Evolutionary conservation across 176 grass and related monocot genomes (phyloP), one percentile per base, ranked within the genome.

Genomic region (Juncus inflexus): DNA sequence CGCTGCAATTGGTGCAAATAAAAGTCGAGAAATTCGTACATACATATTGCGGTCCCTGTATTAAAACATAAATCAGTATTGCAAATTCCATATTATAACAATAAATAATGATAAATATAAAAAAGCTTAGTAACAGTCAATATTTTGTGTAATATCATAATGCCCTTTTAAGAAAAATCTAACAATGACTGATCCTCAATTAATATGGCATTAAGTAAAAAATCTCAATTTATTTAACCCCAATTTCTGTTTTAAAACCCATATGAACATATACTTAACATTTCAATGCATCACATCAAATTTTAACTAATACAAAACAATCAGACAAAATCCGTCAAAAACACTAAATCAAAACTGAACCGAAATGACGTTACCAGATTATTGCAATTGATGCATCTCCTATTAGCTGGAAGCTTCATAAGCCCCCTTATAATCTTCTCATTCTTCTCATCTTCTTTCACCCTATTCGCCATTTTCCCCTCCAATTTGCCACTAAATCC

Each of bases 21-120:
- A 97, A 97, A 16, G 94, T 97, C 75, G 74, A 97, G 80, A 97
- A 97, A 85, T 89, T 97, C 60, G 94, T 91, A 65, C 94, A 97
- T 58, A 97, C 88, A 86, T 97, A 97, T 73, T 92, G 88, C 42
- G 94, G 88, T 50, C 94, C 94, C 94, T 97, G 80, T 87, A 69
- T 41, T 81, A 42, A 80, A 76, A 71, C 67, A 49, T 55, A 79
- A 12, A 65, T 81, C 58, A 85, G 41, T 36, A 78, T 68, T 76
- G n/a, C 47, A 37, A 68, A 60, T 40, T 47, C 13, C 4, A 59
- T 60, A 28, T 11, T 37, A 11, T 52, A 37, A 62, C 12, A 58
- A 80, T 36, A 49, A 14, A 52, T 53, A 50, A 42, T 40, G 66
- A 63, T 13, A 6, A 63, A 63, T 15, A 43, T 62, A 63, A 6